Evolutionary conservation across 139 green algal genomes (phyloP).

Genomic region (Tetratostichococcus sp.): DNA sequence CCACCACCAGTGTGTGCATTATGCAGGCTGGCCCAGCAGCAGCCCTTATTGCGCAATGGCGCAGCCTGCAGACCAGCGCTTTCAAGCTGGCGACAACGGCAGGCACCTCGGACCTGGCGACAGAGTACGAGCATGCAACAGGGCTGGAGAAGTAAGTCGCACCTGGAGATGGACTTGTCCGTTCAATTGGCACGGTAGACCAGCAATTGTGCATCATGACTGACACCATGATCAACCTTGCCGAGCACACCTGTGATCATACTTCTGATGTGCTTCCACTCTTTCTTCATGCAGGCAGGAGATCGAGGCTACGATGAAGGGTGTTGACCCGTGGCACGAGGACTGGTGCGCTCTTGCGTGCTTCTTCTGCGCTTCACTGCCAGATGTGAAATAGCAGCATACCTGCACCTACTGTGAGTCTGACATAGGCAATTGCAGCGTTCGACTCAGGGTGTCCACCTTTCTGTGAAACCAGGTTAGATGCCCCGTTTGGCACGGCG

Average conservation of each 20-base stretch:
- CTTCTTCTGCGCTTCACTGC: neutral
- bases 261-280: neutral
- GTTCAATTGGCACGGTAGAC: too few relatives aligned
- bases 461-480: conserved; percentile 34
- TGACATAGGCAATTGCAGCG: too few relatives aligned
- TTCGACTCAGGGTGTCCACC: too few relatives aligned
- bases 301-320: conserved; percentile 43
- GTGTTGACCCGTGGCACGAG: conserved; percentile 56
- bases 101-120: conserved; percentile 2
- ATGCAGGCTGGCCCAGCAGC: neutral
- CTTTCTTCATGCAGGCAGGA: conserved; percentile 33
- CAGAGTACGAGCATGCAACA: conserved; percentile 49
- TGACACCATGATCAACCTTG: too few relatives aligned
- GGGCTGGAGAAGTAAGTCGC: conserved; percentile 43
- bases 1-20: too few relatives aligned
- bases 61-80: neutral
- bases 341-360: conserved; percentile 36
- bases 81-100: neutral
- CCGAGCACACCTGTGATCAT: too few relatives aligned
- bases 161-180: too few relatives aligned
- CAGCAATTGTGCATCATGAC: too few relatives aligned
- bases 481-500: conserved; percentile 61
- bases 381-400: neutral
- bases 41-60: neutral
- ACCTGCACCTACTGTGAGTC: neutral